A percentile compares a stretch with the other conserved stretches of the same genome.
phyloP scores from a whole-genome alignment of 2,329 filamentous ascomycete genomes.

The Colletotrichum lindemuthianum region DNA sequence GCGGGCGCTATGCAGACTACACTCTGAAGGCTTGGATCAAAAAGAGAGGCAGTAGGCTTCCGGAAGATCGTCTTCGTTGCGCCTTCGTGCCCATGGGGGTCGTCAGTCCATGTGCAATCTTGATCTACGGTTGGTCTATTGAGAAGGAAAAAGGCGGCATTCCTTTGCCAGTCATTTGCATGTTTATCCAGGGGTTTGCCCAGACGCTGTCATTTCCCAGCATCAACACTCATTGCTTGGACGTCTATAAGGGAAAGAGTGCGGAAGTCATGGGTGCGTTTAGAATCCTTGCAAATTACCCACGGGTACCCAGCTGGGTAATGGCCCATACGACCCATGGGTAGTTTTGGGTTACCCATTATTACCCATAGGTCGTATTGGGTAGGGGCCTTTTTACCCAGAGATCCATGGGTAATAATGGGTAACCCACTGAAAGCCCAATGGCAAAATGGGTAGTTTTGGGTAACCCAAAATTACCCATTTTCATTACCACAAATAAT shows the following conservation, averaged over 20 bases:
- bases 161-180: constrained; percentile 69
- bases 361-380: too few species aligned
- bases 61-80: constrained; percentile 75
- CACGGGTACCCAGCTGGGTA: too few species aligned
- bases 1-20: constrained; percentile 73
- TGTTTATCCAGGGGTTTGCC: constrained; percentile 75
- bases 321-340: too few species aligned
- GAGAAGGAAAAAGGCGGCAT: constrained; percentile 44
- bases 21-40: constrained; percentile 70
- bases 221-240: constrained; percentile 65
- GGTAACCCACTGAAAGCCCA: too few species aligned
- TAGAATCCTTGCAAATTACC: too few species aligned
- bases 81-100: constrained; percentile 69
- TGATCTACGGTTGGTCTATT: constrained; percentile 72
- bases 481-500: too few species aligned
- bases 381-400: too few species aligned
- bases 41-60: constrained; percentile 64
- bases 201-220: constrained; percentile 77
- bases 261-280: constrained; percentile 45
- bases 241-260: constrained; percentile 28
- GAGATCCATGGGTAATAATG: too few species aligned
- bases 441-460: too few species aligned
- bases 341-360: too few species aligned
- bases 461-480: too few species aligned
- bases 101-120: constrained; percentile 70